phyloP scores from a whole-genome alignment of 345 rosid genomes.

The Populus nigra region DNA sequence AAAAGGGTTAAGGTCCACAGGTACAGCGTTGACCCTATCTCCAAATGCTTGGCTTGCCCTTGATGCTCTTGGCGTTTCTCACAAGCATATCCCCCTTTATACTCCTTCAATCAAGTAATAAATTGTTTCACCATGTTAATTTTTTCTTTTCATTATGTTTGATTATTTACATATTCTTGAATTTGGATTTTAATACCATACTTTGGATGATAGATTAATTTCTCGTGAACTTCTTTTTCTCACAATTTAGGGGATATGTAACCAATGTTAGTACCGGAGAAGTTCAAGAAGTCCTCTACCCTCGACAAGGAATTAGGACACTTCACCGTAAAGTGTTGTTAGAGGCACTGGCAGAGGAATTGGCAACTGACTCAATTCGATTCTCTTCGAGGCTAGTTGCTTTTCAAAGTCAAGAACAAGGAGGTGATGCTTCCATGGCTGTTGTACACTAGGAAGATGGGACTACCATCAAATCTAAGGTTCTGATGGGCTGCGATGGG shows the following conservation, averaged over 20 bases:
- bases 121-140: not conserved
- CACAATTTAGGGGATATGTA: constrained; percentile 6
- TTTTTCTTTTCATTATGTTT: not conserved
- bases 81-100: constrained; percentile 34
- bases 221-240: not conserved
- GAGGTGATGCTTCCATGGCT: constrained; percentile 6
- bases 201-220: not conserved
- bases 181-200: not conserved
- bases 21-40: constrained; percentile 28
- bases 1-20: constrained; percentile 23
- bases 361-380: constrained; percentile 29
- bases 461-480: constrained; percentile 31
- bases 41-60: constrained; percentile 45
- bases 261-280: constrained; percentile 28
- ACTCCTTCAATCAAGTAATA: constrained; percentile 3
- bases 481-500: constrained; percentile 52
- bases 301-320: not conserved
- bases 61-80: constrained; percentile 36
- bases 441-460: constrained; percentile 33
- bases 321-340: constrained; percentile 25
- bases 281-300: constrained; percentile 8
- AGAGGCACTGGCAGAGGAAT: constrained; percentile 35
- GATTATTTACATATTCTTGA: not conserved
- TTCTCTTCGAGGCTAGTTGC: constrained; percentile 32
- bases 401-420: constrained; percentile 16